A percentile compares a stretch with the other conserved stretches of the same genome.
phyloP scores from a whole-genome alignment of 2,329 filamentous ascomycete species.

The Epichloe scottii region DNA sequence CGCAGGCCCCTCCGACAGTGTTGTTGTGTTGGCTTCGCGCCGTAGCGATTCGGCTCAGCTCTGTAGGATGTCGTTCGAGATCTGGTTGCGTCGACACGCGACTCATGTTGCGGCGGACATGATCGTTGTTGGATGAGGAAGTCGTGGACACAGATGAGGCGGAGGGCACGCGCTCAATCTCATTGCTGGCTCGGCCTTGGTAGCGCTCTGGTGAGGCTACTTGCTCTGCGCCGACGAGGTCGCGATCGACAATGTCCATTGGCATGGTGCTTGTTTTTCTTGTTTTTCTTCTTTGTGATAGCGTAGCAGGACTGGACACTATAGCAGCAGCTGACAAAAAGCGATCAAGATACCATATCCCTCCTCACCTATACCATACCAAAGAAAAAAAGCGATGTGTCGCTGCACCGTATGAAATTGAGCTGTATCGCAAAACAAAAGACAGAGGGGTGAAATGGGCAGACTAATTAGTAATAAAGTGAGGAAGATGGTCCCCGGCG shows the following conservation, averaged over 20 bases:
- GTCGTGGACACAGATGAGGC: conserved; percentile 38
- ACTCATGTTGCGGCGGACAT: conserved; percentile 35
- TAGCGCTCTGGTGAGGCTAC: conserved; percentile 35
- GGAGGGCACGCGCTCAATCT: conserved; percentile 49
- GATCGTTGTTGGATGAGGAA: conserved; percentile 29
- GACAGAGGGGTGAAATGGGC: background rate
- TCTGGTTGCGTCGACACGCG: conserved; percentile 53
- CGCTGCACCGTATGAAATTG: too few relatives aligned
- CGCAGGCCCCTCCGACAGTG: conserved; percentile 49
- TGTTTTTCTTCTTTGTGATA: background rate
- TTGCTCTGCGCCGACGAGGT: conserved; percentile 40
- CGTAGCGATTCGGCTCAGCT: conserved; percentile 59
- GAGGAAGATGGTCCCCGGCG: background rate
- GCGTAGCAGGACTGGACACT: background rate
- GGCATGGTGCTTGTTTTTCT: conserved; percentile 15
- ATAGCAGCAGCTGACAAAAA: too few relatives aligned
- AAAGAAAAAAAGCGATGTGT: too few relatives aligned
- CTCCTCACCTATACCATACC: background rate
- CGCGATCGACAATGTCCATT: conserved; percentile 41
- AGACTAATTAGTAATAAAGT: too few relatives aligned
- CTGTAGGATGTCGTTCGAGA: conserved; percentile 57
- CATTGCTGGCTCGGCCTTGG: conserved; percentile 31
- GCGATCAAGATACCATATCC: too few relatives aligned
- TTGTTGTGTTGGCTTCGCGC: conserved; percentile 55
- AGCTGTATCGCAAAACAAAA: background rate